These are phyloP conservation scores for Fonsecaea multimorphosa DNA, from an alignment of 2,329 filamentous ascomycete species.

Conservation along the genomic window DNA sequence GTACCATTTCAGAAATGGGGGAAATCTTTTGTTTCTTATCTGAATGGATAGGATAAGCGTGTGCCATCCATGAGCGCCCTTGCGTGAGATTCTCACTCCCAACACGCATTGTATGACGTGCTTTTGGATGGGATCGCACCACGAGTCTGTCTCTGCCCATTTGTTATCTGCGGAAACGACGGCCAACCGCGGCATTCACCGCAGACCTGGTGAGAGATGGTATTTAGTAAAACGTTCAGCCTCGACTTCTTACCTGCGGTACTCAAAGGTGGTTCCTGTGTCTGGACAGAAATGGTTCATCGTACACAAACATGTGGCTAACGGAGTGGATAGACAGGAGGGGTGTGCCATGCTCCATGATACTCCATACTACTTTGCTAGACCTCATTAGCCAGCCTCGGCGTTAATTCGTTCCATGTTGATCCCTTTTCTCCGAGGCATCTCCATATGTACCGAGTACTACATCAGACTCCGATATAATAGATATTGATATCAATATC, in stretches of 20 bases:
- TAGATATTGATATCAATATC: neutral
- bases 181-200: neutral
- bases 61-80: neutral
- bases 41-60: neutral
- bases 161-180: neutral
- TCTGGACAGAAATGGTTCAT: no score
- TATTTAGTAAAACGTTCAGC: neutral
- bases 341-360: no score
- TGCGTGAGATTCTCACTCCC: neutral
- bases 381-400: neutral
- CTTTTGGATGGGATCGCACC: neutral
- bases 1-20: neutral
- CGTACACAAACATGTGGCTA: no score
- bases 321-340: no score
- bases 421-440: neutral
- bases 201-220: neutral
- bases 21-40: neutral
- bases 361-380: neutral
- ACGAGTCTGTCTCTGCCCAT: neutral
- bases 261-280: neutral
- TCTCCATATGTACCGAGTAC: neutral
- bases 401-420: neutral
- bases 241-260: neutral
- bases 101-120: neutral
- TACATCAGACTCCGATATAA: neutral